Base-by-base conservation (phyloP, 805 yeast species). In the Suhomyces kilbournensis region DNA sequence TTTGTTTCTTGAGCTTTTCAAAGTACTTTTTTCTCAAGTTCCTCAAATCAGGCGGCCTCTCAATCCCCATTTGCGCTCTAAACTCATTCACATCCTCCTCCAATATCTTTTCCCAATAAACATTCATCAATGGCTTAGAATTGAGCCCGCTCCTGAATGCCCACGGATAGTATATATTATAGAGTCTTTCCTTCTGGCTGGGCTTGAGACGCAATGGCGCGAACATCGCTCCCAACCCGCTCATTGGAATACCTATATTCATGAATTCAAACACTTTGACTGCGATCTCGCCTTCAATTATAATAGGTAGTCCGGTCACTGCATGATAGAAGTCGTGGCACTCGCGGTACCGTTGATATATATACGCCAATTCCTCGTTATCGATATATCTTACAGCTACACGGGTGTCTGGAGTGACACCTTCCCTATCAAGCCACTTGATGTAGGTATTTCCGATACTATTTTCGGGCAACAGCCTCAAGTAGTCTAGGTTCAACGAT, bases 311-410 rank as follows among this genome's bases (percentile, higher is more conserved):
- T 14, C 96, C 93, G 0, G 96, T 87, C 26, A 94, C 77, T 0
- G 98, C 89, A 65, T 94, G 99, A 65, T 91, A 93, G 63, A 94
- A 94, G 65, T 94, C 99, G 64, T 94, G 99, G 65, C 97, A 92
- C 66, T 94, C 98, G 49, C 99, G 81, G 66, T 93, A 94, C 60
- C 99, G 75, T 67, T 90, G 96, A 75, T 85, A 90, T n/a, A 93
- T 86, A 64, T 86, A 94, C 0, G 97, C 97, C 58, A 90, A 80
- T 62, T 90, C 96, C 44, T 89, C 92, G 64, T 94, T 91, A 56
- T 89, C 92, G 43, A 94, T 90, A 69, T 82, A 94, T 54, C 82
- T 83, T 8, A 94, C 98, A 1, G 90, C 86, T 2, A 86, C 91
- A 60, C 99, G 78, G 0, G 97, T 92, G 65, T 94, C 99, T 1